Conservation (phyloP, 805 yeast species). For the Saturnispora gosingensis region DNA sequence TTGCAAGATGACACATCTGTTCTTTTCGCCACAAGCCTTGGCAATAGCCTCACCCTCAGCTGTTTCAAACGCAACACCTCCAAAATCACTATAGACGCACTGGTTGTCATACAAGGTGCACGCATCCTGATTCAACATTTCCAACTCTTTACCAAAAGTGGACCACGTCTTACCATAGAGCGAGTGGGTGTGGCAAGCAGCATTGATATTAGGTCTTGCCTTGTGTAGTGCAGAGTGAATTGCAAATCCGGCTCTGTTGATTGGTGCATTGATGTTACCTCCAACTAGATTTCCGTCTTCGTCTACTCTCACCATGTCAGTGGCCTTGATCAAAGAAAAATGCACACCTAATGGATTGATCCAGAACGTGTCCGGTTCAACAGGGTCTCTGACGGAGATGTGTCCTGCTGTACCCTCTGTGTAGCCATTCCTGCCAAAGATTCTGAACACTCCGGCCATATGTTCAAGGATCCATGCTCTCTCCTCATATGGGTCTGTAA, state of each 20-base stretch:
- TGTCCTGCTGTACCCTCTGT: conserved; percentile 81
- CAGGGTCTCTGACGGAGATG: conserved; percentile 77
- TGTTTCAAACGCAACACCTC: conserved; percentile 67
- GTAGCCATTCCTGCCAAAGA: conserved; percentile 70
- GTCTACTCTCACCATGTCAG: conserved; percentile 57
- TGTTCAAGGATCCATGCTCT: conserved; percentile 55
- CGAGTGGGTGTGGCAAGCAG: conserved; percentile 68
- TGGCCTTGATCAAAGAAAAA: conserved; percentile 49
- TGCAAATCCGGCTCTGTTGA: conserved; percentile 63
- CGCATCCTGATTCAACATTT: conserved; percentile 74
- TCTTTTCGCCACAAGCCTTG: conserved; percentile 47
- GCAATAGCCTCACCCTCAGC: conserved; percentile 60
- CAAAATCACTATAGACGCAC: conserved; percentile 57
- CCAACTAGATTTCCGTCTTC: conserved; percentile 56
- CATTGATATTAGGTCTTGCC: conserved; percentile 61
- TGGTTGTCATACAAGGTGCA: conserved; percentile 60
- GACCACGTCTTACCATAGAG: conserved; percentile 57
- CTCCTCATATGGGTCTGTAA: conserved; percentile 38
- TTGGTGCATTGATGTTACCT: conserved; percentile 35
- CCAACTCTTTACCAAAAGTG: conserved; percentile 55
- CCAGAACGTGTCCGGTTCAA: conserved; percentile 76
- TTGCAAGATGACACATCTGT: conserved; percentile 46
- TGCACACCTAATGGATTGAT: conserved; percentile 82
- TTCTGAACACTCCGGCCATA: conserved; percentile 79
- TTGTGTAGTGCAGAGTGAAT: conserved; percentile 61